Evolutionary conservation across 2,329 filamentous ascomycete species (phyloP).

Genomic region (Beauveria brongniartii): DNA sequence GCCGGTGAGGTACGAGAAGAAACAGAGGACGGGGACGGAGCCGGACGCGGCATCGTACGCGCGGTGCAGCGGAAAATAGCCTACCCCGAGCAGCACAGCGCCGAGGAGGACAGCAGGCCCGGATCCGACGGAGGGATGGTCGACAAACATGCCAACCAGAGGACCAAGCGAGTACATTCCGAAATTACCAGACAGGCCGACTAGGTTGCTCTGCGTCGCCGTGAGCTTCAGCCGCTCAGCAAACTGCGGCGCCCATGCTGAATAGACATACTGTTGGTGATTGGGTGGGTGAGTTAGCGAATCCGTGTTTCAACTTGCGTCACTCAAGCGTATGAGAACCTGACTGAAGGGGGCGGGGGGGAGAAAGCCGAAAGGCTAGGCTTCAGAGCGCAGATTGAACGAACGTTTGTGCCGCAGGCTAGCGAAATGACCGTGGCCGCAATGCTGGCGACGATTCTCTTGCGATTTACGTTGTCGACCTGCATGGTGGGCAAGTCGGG

Average conservation of each 20-base stretch:
- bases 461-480: conserved; percentile 46
- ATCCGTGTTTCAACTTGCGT: background rate
- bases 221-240: conserved; percentile 78
- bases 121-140: conserved; percentile 59
- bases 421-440: conserved; percentile 79
- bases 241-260: conserved; percentile 94
- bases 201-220: conserved; percentile 87
- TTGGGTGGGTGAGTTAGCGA: background rate
- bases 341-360: too few species aligned
- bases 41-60: conserved; percentile 65
- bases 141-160: conserved; percentile 80
- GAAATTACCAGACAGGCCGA: conserved; percentile 77
- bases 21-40: conserved; percentile 57
- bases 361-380: background rate
- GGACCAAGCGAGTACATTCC: conserved; percentile 93
- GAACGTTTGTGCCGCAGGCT: conserved; percentile 86
- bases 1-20: conserved; percentile 81
- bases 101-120: conserved; percentile 71
- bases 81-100: conserved; percentile 60
- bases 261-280: conserved; percentile 78
- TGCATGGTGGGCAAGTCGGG: conserved; percentile 25
- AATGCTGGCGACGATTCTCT: conserved; percentile 72
- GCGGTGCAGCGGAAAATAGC: conserved; percentile 78
- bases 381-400: conserved; percentile 20
- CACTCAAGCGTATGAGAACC: background rate